Base-by-base conservation (phyloP, 495 filamentous ascomycete species). In the Eremomyces bilateralis region DNA sequence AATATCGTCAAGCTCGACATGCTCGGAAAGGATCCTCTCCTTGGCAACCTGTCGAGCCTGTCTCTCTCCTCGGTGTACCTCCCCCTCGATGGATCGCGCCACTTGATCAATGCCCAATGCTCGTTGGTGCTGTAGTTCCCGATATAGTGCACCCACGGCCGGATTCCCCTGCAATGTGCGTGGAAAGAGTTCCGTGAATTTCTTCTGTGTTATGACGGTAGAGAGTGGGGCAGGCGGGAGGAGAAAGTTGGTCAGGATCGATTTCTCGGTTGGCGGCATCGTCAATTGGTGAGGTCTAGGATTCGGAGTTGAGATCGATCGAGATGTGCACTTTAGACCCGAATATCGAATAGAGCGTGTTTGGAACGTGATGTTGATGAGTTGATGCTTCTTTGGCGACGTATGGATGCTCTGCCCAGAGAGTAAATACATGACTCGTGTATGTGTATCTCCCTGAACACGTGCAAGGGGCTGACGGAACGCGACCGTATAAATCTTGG, bases 151-250 rank as follows among this genome's bases (percentile, higher is more conserved):
- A 37, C 66, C 65, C 38, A 90, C 65, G 39, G 79, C 73, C 0
- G 80, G 73, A 28, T 79, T 76, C 21, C 63, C 58, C 35, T 71
- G 76, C 37, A 75, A 60, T 3, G 67, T 54, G 29, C 61, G 67
- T 2, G 82, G 81, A 41, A 92, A 88, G 24, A 88, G 58, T 19
- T 71, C 63, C 20, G 67, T 69, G 57, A 90, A 90, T 41, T 80
- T 65, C 33, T 71, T 59, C 19, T 85, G 56, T 11, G 80, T 70
- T 43, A 85, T 63, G 36, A 81, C 59, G 24, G 71, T 65, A 4
- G 75, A 73, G 34, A 88, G 55, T 19, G 76, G 63, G 3, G 80
- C 71, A 4, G 80, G 74, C 12, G 73, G 59, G 31, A 90, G 70
- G 25, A 92, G 61, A 44, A 85, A 90, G 41, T 73, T 74, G 50